Base-by-base conservation (phyloP, 306 rosid genomes). In the Dryas alaskensis region DNA sequence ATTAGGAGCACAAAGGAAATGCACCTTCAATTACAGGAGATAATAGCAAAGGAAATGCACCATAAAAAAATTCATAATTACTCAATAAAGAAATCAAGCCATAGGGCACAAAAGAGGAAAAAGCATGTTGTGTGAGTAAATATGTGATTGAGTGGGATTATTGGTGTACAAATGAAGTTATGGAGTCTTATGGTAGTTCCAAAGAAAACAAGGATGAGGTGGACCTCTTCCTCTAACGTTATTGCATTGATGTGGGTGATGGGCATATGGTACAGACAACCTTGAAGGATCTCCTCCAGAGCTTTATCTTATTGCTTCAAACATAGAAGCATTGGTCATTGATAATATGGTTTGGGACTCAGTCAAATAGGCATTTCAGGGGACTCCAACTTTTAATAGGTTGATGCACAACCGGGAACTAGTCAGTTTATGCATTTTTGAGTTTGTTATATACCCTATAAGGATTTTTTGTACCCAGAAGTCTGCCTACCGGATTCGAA, bases 1-100 rank as follows among this genome's bases (percentile, higher is more conserved):
- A 14, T 50, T 47, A 67, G 13, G 39, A 61, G 25, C 64, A 43
- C 44, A 31, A 19, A 76, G 25, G 45, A 78, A 54, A 14, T 17
- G 12, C 8, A 10, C 7, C 6, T 31, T 31, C 37, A 31, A 31
- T 31, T 31, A 31, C 37, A 31, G 37, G 37, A 31, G 37, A 31
- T 31, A 31, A 31, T 31, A 31, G 37, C 44, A 31, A 19, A 76
- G 25, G 45, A 78, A 54, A 14, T 17, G 12, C 5, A 16, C 10
- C 6, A 11, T 22, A 11, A 60, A 4, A 50, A 53, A 42, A 8
- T 40, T 70, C 74, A 51, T 39, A 40, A 19, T 3, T 40, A 31
- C 48, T 43, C 61, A 0, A 48, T 42, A 49, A 69, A 69, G 48
- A 69, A 16, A 48, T 48, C 46, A 49, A 27, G 49, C 25, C 11